Base-by-base conservation (phyloP, 495 filamentous ascomycete species). In the Trichocladium antarcticum region DNA sequence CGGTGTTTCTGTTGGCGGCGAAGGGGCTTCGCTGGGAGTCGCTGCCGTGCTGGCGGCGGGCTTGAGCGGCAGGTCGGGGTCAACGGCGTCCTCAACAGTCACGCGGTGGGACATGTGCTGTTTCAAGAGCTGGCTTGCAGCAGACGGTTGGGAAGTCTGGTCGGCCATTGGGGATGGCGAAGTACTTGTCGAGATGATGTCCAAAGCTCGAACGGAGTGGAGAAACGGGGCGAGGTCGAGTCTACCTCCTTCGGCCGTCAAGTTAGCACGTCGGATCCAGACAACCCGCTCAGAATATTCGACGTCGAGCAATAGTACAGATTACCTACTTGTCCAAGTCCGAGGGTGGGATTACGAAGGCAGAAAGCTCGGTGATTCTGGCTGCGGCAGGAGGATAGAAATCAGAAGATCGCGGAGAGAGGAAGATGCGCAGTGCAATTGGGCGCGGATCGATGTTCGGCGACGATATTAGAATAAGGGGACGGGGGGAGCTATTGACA, bases 61-160 rank as follows among this genome's bases (percentile, higher is more conserved):
- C 42, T 65, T 68, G 49, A 35, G 37, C 3, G 81, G 56, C 51
- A 90, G 79, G n/a, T 89, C 85, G 57, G 89, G 85, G 60, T 94
- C 89, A 31, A 74, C 68, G 16, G 73, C 78, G 16, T 95, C 89
- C 65, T 94, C 88, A 35, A 94, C 75, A 6, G 81, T 86, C 28
- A 72, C 68, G 49, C 77, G 75, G 64, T 89, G 85, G 27, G 73
- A 68, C 34, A 67, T 74, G 67, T 95, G 89, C 66, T 88, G 80
- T 55, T 87, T 74, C 65, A 83, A 79, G 34, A 95, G 78, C 69
- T 79, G 77, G 57, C 86, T 81, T 19, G 89, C 89, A 29, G 84
- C 71, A 41, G 80, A 76, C 17, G 65, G 56, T 37, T 67, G 62
- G 55, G 67, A 58, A 32, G 53, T 47, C 42, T 57, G 64, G 55